Conservation (phyloP, 768 basidiomycete species). For the Cyathus striatus region DNA sequence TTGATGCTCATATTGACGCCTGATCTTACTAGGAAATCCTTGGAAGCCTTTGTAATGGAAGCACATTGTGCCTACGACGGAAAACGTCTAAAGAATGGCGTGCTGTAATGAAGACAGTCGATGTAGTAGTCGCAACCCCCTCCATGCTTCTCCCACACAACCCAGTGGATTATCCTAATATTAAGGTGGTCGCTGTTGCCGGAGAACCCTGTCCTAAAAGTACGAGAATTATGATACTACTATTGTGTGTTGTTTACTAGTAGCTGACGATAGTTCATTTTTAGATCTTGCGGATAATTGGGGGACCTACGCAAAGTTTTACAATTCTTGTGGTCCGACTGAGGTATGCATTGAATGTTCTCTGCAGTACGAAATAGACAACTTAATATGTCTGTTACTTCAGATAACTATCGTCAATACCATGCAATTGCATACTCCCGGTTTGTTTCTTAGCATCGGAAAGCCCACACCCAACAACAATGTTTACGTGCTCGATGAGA, state of each 20-base stretch:
- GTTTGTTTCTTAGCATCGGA: constrained; percentile 41
- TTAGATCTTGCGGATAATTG: constrained; percentile 38
- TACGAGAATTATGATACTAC: constrained; percentile 13
- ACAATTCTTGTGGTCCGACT: constrained; percentile 53
- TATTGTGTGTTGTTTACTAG: neutral
- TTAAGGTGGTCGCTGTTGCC: constrained; percentile 48
- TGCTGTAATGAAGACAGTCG: constrained; percentile 43
- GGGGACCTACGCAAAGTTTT: constrained; percentile 38
- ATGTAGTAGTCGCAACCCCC: constrained; percentile 52
- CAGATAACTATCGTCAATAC: constrained; percentile 58
- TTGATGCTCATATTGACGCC: constrained; percentile 26
- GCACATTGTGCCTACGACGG: constrained; percentile 49
- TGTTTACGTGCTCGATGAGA: constrained; percentile 33
- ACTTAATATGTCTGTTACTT: neutral
- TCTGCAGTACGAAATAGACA: neutral
- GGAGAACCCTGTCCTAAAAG: constrained; percentile 56
- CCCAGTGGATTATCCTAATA: constrained; percentile 47
- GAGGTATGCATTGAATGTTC: constrained; percentile 28
- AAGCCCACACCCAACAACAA: constrained; percentile 50
- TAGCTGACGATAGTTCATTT: neutral
- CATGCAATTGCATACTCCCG: constrained; percentile 39
- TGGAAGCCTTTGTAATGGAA: constrained; percentile 46
- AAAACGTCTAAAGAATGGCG: constrained; percentile 50
- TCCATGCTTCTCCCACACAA: constrained; percentile 49
- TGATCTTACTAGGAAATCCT: constrained; percentile 46